These are phyloP conservation scores for Fusarium sp. DNA, from an alignment of 2,329 filamentous ascomycete genomes.

Conservation along the genomic window DNA sequence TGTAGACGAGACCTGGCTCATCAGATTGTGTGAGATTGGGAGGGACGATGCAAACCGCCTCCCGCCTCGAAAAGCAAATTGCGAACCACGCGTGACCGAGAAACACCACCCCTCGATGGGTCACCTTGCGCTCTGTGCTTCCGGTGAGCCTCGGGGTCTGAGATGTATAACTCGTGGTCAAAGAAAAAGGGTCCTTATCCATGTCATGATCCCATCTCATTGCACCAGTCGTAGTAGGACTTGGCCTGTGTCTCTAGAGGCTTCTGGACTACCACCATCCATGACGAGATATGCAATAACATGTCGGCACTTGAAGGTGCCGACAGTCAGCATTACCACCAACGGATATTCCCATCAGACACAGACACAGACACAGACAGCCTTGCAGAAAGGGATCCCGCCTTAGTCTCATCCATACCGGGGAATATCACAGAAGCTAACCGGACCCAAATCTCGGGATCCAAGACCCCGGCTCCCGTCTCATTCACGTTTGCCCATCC, in stretches of 20 bases:
- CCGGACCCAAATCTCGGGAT: slow-evolving; percentile 33
- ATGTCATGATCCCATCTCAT: slow-evolving; percentile 1
- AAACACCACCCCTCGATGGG: slow-evolving; percentile 3
- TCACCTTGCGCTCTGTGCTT: slow-evolving; percentile 25
- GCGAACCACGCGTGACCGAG: slow-evolving; percentile 34
- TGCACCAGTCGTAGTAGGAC: not conserved
- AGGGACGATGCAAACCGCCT: slow-evolving; percentile 7
- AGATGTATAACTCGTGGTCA: not conserved
- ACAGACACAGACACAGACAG: not conserved
- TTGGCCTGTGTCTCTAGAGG: not conserved
- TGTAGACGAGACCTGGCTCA: not conserved
- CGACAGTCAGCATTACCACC: not conserved
- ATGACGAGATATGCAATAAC: not conserved
- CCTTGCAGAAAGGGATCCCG: slow-evolving; percentile 5
- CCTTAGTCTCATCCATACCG: slow-evolving; percentile 1
- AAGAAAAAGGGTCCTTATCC: not conserved
- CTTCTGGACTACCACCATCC: not conserved
- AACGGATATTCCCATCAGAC: not conserved
- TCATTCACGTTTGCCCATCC: slow-evolving; percentile 2
- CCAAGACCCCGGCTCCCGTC: slow-evolving; percentile 24
- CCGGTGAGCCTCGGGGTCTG: not conserved
- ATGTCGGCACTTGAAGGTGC: slow-evolving; percentile 6
- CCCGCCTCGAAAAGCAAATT: slow-evolving; percentile 30
- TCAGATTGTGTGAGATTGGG: slow-evolving; percentile 17
- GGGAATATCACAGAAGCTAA: slow-evolving; percentile 7